Conservation (phyloP, 768 basidiomycete species). For the Gloeopeniophorella convolvens region DNA sequence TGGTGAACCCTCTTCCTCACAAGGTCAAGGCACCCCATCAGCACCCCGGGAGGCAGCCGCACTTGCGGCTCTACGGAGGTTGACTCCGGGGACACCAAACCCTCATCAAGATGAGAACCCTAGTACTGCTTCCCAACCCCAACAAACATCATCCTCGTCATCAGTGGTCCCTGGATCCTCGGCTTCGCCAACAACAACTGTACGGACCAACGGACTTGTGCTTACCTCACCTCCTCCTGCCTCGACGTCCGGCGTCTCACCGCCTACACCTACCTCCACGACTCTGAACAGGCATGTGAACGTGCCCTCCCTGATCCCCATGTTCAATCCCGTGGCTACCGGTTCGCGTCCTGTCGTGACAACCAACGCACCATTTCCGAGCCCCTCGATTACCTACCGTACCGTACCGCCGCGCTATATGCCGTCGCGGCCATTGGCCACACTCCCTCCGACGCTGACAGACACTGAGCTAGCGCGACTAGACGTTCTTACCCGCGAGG, state of each 20-base stretch:
- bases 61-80: constrained; percentile 57
- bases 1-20: not conserved
- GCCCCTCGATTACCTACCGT: constrained; percentile 12
- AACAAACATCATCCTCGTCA: not conserved
- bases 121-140: not conserved
- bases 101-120: not conserved
- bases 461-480: constrained; percentile 59
- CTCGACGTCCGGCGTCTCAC: constrained; percentile 3
- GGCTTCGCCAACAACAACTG: not conserved
- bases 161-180: constrained; percentile 10
- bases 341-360: constrained; percentile 11
- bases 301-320: constrained; percentile 34
- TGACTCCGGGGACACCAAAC: constrained; percentile 20
- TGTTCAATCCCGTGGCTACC: constrained; percentile 26
- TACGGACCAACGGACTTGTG: not conserved
- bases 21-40: constrained; percentile 18
- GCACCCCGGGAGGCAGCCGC: constrained; percentile 53
- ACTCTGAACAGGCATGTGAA: constrained; percentile 18
- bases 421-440: constrained; percentile 21
- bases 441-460: constrained; percentile 42
- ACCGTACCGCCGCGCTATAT: constrained; percentile 5
- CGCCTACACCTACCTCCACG: constrained; percentile 13
- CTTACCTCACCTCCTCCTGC: constrained; percentile 1
- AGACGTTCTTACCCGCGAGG: constrained; percentile 66
- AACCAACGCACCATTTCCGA: constrained; percentile 8